Percentiles rank a stretch among this genome's conserved stretches.
Conservation (phyloP, 441 rosid species). For the Breynia disticha region DNA sequence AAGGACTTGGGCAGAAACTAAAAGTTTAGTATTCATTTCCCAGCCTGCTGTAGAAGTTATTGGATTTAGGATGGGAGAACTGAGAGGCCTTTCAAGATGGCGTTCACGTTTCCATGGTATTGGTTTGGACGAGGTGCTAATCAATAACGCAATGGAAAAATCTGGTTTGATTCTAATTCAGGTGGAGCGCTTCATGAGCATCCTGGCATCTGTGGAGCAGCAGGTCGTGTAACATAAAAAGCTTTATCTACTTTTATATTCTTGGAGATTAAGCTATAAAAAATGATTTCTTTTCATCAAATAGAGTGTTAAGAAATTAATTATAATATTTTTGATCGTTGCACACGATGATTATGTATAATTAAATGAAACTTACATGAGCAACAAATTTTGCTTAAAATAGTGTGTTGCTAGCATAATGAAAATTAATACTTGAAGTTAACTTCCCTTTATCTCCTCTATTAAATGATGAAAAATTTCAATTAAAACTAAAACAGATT, state of each 20-base stretch:
- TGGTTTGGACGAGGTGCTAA: slow-evolving; percentile 77
- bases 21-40: slow-evolving; percentile 24
- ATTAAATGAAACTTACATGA: no score
- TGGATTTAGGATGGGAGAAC: slow-evolving; percentile 91
- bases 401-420: no score
- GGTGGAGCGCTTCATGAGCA: slow-evolving; percentile 76
- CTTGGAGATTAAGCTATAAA: no score
- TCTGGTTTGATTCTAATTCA: slow-evolving; percentile 73
- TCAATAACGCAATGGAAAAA: slow-evolving; percentile 61
- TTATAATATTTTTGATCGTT: no score
- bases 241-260: not conserved
- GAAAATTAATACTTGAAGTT: not conserved
- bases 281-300: no score
- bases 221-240: slow-evolving; percentile 48
- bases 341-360: no score
- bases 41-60: slow-evolving; percentile 98
- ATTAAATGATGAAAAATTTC: not conserved
- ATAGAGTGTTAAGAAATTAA: no score
- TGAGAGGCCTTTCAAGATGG: slow-evolving; percentile 92
- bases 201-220: slow-evolving; percentile 72
- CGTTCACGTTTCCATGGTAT: slow-evolving; percentile 70
- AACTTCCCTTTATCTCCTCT: not conserved
- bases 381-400: no score
- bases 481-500: not conserved
- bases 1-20: slow-evolving; percentile 25